Base-by-base conservation (phyloP, 768 basidiomycete genomes). In the Lactarius quietus region DNA sequence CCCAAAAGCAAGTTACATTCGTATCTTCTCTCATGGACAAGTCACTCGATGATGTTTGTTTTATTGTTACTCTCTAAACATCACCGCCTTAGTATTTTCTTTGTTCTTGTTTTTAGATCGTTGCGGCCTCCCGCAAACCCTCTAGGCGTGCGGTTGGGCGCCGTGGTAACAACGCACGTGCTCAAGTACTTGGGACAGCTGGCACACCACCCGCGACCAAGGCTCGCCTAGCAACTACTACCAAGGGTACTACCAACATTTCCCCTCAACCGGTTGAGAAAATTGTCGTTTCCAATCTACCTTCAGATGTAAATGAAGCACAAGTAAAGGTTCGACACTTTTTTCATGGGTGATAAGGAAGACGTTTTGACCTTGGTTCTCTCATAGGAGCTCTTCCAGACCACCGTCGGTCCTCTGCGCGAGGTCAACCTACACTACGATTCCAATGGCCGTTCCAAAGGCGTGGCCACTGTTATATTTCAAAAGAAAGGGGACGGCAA, bases 271-370 rank as follows among this genome's bases (percentile, higher is more conserved):
- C 80, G 7, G 82, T 92, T 1, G 88, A 92, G 75, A 98, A 98
- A 80, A 95, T 98, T 70, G 93, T 98, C 71, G 93, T 99, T 61
- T 93, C 92, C 69, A 95, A 95, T 75, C 86, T 99, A 53, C 96
- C 96, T 36, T 73, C 76, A 8, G 96, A 99, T 73, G 96, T 99
- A 61, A 96, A 93, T 70, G 95, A 98, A 75, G 78, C 82, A 20
- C 93, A 97, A 77, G 86, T 99, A 77, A 92, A 90, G 85, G 97
- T 98, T 67, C 67, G 84, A 79, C 12, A 0, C 38, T 20, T 33
- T 38, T 59, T 59, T 31, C 39, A 35, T 35, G 43, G 7, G 17
- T 33, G 29, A 14, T 33, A 23, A 10, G 12, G 17, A 53, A 45
- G 57, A 10, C 7, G 29, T 61, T 26, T 20, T 23, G 31, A 26